A percentile compares a stretch with the other conserved stretches of the same genome.
These are phyloP conservation scores for Aureobasidium sp. DNA, from an alignment of 2,329 filamentous ascomycete genomes.

Conservation along the genomic window DNA sequence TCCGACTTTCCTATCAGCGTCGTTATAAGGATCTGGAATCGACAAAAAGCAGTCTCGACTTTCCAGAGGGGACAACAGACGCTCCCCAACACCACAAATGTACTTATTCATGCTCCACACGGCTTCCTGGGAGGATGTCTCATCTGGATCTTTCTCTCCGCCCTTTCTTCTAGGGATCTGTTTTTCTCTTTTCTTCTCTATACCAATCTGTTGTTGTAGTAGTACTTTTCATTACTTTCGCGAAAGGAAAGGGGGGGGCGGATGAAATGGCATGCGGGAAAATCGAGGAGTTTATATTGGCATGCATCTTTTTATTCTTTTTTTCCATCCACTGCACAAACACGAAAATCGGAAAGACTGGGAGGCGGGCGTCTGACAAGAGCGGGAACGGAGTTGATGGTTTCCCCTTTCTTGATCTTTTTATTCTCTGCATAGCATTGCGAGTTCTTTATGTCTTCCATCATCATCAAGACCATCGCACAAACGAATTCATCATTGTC, in stretches of 20 bases:
- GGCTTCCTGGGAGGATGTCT: neutral
- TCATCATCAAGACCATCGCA: neutral
- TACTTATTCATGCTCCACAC: neutral
- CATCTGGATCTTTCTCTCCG: neutral
- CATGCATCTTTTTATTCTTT: neutral
- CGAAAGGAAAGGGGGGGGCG: neutral
- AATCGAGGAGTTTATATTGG: neutral
- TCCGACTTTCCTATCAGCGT: neutral
- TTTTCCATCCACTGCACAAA: neutral
- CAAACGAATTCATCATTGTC: neutral
- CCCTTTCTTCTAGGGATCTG: neutral
- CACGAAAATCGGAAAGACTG: neutral
- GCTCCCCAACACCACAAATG: neutral
- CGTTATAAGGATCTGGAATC: neutral
- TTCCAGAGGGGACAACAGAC: neutral
- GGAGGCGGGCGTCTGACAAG: neutral
- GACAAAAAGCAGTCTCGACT: neutral
- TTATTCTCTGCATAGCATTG: slow-evolving; percentile 6
- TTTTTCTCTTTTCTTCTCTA: slow-evolving; percentile 1
- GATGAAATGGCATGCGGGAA: neutral
- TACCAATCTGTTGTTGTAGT: slow-evolving; percentile 8
- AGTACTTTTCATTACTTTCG: slow-evolving; percentile 1
- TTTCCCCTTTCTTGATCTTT: neutral
- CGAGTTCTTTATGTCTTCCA: neutral
- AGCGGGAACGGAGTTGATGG: neutral